Evolutionary conservation across 2,329 filamentous ascomycete genomes (phyloP).

Genomic region (Davidsoniella eucalypti): DNA sequence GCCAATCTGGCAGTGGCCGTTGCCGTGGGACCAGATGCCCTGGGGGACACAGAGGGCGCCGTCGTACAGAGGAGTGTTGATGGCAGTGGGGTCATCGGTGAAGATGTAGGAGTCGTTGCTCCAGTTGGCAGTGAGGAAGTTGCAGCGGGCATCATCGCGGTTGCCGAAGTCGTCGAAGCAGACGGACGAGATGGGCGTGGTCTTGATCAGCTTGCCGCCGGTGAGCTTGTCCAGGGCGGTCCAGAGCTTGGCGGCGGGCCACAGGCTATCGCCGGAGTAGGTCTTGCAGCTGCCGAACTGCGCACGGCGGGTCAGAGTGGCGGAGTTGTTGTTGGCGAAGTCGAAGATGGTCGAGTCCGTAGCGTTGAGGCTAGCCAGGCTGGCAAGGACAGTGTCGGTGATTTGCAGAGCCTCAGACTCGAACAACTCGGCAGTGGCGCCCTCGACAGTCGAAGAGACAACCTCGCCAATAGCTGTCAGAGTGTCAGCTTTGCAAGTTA

Average conservation of each 20-base stretch:
- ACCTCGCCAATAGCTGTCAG: conserved; percentile 4
- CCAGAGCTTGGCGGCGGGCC: conserved; percentile 20
- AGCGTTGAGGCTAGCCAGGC: neutral
- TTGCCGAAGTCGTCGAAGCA: conserved; percentile 17
- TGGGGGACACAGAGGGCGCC: conserved; percentile 9
- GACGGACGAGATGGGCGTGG: conserved; percentile 18
- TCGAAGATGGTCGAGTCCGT: conserved; percentile 7
- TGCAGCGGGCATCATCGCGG: conserved; percentile 18
- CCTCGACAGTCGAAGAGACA: neutral
- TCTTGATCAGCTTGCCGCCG: conserved; percentile 19
- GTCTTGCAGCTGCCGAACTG: conserved; percentile 17
- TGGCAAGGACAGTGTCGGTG: conserved; percentile 1
- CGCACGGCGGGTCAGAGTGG: neutral
- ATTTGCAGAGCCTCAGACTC: conserved; percentile 5
- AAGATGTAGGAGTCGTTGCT: conserved; percentile 10
- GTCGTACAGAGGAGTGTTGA: conserved; percentile 16
- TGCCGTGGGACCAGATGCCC: conserved; percentile 16
- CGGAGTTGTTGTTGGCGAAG: conserved; percentile 3
- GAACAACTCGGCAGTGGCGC: conserved; percentile 4
- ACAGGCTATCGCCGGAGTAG: conserved; percentile 17
- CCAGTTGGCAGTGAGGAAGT: conserved; percentile 17
- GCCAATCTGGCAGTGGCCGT: conserved; percentile 22
- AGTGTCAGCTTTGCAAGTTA: conserved; percentile 8
- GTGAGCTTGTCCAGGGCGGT: conserved; percentile 17
- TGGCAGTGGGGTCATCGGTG: conserved; percentile 14